Percentiles rank a stretch among this genome's conserved stretches.
These are phyloP conservation scores for Apiospora hydei DNA, from an alignment of 2,329 filamentous ascomycete species.

Conservation along the genomic window DNA sequence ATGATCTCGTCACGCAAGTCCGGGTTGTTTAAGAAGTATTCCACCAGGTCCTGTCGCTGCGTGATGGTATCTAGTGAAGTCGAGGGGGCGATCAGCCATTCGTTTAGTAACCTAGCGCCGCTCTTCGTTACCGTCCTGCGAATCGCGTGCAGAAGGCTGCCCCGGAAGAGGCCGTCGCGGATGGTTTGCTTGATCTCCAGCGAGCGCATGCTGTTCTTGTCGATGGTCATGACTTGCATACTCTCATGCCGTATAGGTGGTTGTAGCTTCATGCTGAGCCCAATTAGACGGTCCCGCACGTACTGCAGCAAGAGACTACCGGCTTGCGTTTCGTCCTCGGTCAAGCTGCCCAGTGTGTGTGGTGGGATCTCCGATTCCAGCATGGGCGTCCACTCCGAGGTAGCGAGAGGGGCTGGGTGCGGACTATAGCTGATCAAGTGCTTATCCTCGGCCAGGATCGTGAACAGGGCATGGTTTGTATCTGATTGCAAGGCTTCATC, in stretches of 20 bases:
- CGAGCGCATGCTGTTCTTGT: slow-evolving; percentile 88
- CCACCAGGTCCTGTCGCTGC: slow-evolving; percentile 80
- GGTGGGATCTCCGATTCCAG: slow-evolving; percentile 75
- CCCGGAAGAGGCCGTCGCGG: slow-evolving; percentile 77
- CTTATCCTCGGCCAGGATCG: slow-evolving; percentile 76
- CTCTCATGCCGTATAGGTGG: slow-evolving; percentile 78
- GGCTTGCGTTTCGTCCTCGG: slow-evolving; percentile 73
- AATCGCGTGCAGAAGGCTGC: slow-evolving; percentile 89
- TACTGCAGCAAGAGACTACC: slow-evolving; percentile 86
- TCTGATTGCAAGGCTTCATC: slow-evolving; percentile 67
- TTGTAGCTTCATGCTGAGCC: slow-evolving; percentile 81
- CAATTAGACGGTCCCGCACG: slow-evolving; percentile 79
- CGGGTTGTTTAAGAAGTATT: slow-evolving; percentile 71
- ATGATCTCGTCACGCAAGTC: slow-evolving; percentile 75
- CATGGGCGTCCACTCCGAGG: slow-evolving; percentile 76
- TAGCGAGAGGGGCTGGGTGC: slow-evolving; percentile 51
- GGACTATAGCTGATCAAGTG: slow-evolving; percentile 78
- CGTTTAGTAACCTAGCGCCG: slow-evolving; percentile 81
- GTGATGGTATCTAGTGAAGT: slow-evolving; percentile 84
- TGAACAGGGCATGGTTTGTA: slow-evolving; percentile 68
- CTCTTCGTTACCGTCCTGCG: slow-evolving; percentile 91
- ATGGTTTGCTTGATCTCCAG: slow-evolving; percentile 90
- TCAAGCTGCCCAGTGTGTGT: slow-evolving; percentile 64
- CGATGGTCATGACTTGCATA: slow-evolving; percentile 85
- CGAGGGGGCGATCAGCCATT: slow-evolving; percentile 89